These are phyloP conservation scores for Aspergillus ellipticus DNA, from an alignment of 495 filamentous ascomycete genomes.

Conservation along the genomic window DNA sequence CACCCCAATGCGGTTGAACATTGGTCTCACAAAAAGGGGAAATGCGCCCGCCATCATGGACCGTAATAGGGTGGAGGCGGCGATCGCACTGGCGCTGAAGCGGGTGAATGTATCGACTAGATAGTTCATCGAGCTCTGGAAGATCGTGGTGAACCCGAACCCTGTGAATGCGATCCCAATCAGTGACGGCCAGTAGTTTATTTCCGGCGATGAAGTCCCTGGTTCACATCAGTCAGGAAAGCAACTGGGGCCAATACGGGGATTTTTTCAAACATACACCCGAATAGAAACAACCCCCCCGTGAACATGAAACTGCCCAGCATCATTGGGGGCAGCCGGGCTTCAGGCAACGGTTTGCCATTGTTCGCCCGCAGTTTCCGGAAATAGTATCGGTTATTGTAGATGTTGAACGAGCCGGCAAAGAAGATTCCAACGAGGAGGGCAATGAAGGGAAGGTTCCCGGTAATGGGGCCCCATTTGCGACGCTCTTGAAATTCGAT, in stretches of 20 bases:
- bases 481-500: slow-evolving; percentile 46
- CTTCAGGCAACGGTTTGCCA: slow-evolving; percentile 43
- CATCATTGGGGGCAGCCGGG: slow-evolving; percentile 47
- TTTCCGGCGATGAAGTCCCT: background rate
- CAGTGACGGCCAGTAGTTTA: slow-evolving; percentile 19
- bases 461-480: slow-evolving; percentile 37
- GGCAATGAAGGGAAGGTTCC: slow-evolving; percentile 50
- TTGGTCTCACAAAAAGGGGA: background rate
- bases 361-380: slow-evolving; percentile 31
- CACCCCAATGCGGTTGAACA: slow-evolving; percentile 1
- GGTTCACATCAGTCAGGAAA: background rate
- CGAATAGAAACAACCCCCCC: slow-evolving; percentile 50
- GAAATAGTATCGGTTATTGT: slow-evolving; percentile 37
- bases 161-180: slow-evolving; percentile 42
- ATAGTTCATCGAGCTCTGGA: slow-evolving; percentile 20
- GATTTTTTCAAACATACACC: slow-evolving; percentile 42
- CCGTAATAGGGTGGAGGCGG: background rate
- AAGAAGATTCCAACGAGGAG: slow-evolving; percentile 45
- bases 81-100: slow-evolving; percentile 1
- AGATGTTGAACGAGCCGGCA: slow-evolving; percentile 36
- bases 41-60: slow-evolving; percentile 1
- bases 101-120: slow-evolving; percentile 18
- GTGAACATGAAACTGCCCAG: slow-evolving; percentile 42
- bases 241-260: slow-evolving; percentile 51
- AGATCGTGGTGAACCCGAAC: slow-evolving; percentile 43